These are phyloP conservation scores for Pichia sp. DNA, from an alignment of 1,139 yeast genomes.

Conservation along the genomic window DNA sequence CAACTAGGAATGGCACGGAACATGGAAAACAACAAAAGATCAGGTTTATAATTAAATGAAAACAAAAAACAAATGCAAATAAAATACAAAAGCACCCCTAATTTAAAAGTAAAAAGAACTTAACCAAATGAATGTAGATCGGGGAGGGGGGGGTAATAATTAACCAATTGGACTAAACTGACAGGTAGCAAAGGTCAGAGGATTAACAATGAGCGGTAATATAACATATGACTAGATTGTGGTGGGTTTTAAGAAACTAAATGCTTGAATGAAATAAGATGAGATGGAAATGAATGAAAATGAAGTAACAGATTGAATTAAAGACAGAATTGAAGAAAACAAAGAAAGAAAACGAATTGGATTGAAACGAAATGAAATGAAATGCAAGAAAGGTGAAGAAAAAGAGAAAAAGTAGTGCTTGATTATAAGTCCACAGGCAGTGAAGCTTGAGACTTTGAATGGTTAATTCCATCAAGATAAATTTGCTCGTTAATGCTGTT, in stretches of 20 bases:
- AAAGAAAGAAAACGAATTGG: not conserved
- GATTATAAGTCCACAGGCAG: slow-evolving; percentile 3
- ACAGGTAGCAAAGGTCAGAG: not conserved
- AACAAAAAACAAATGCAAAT: not conserved
- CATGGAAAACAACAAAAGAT: not conserved
- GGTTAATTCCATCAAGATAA: not conserved
- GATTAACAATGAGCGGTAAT: not conserved
- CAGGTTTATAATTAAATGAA: not conserved
- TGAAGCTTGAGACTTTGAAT: slow-evolving; percentile 2
- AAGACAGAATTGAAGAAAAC: not conserved
- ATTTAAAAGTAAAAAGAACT: not conserved
- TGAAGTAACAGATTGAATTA: no score
- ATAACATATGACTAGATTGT: not conserved
- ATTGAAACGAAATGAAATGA: not conserved
- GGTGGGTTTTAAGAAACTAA: no score
- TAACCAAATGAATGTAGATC: not conserved
- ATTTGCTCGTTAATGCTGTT: not conserved
- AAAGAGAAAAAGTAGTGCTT: not conserved
- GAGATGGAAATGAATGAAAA: no score
- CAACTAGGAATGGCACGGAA: not conserved
- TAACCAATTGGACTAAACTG: not conserved
- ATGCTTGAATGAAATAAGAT: no score
- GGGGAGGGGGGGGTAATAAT: not conserved
- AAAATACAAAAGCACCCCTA: slow-evolving; percentile 4
- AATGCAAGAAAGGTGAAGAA: not conserved